These are phyloP conservation scores for Globisporangium spinosum DNA, from an alignment of 352 stramenopile species.

Conservation along the genomic window DNA sequence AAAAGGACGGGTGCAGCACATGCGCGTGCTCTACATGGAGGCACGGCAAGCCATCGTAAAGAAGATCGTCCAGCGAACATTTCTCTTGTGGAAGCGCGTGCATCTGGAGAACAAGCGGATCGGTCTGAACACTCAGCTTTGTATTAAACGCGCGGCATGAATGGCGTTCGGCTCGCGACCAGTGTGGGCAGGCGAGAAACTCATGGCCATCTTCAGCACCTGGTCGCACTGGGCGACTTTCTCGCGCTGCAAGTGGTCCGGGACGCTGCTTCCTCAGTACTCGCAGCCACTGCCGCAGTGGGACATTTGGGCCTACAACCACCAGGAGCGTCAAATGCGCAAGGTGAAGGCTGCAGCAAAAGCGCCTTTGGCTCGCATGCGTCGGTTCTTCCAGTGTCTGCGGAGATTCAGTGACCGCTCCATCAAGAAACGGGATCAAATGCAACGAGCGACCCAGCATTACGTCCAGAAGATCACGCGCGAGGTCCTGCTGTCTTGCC, in stretches of 20 bases:
- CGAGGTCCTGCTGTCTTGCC: conserved; percentile 35
- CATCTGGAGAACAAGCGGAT: conserved; percentile 44
- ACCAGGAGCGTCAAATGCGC: conserved; percentile 74
- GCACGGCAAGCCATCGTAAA: conserved; percentile 48
- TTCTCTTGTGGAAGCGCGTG: conserved; percentile 57
- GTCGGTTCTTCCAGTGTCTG: conserved; percentile 42
- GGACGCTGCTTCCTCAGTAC: conserved; percentile 45
- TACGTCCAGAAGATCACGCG: conserved; percentile 9
- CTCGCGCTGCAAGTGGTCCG: conserved; percentile 40
- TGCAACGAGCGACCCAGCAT: conserved; percentile 22
- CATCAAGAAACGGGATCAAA: conserved; percentile 17
- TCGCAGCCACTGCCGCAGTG: conserved; percentile 46
- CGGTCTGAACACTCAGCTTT: conserved; percentile 62
- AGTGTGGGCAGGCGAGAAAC: conserved; percentile 55
- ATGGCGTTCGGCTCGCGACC: conserved; percentile 52
- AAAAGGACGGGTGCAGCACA: conserved; percentile 27
- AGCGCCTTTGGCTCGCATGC: conserved; percentile 44
- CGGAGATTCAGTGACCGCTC: conserved; percentile 23
- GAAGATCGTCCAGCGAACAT: conserved; percentile 66
- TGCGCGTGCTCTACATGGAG: conserved; percentile 39
- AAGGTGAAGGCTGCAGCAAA: conserved; percentile 56
- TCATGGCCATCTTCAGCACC: conserved; percentile 62
- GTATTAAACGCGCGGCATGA: conserved; percentile 61
- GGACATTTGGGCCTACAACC: conserved; percentile 74
- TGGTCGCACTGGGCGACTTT: conserved; percentile 66